phyloP scores from a whole-genome alignment of 2,329 filamentous ascomycete species.

The Verticillium dahliae region DNA sequence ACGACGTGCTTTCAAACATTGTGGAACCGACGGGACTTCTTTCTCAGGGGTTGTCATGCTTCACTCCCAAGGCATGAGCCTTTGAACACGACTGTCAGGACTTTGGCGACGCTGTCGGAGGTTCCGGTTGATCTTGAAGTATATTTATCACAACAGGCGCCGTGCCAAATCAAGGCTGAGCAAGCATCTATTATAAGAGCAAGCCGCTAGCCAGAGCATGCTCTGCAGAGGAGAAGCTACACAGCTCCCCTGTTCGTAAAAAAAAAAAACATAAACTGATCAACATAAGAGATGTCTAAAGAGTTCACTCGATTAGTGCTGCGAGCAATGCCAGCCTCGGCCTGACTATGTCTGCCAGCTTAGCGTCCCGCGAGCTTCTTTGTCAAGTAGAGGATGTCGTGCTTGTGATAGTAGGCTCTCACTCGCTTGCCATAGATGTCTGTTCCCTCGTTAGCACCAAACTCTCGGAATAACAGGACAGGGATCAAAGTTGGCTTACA shows the following conservation, averaged over 20 bases:
- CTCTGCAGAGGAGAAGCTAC: no score
- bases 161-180: not conserved
- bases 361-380: not conserved
- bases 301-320: not conserved
- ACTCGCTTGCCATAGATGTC: constrained; percentile 75
- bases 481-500: constrained; percentile 51
- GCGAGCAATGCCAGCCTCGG: not conserved
- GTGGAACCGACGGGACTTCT: no score
- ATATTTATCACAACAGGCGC: not conserved
- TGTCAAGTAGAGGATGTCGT: constrained; percentile 55
- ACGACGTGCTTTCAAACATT: no score
- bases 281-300: not conserved
- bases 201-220: no score
- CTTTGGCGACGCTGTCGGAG: no score
- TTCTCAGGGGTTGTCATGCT: no score
- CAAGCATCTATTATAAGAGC: not conserved
- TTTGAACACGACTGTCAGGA: not conserved
- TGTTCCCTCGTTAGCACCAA: constrained; percentile 22
- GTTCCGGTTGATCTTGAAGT: not conserved
- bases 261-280: no score
- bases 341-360: not conserved
- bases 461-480: not conserved
- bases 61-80: not conserved
- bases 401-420: constrained; percentile 66
- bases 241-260: no score